These are phyloP conservation scores for Beta vulgaris DNA, from an alignment of 148 eudicot species.

Conservation along the genomic window DNA sequence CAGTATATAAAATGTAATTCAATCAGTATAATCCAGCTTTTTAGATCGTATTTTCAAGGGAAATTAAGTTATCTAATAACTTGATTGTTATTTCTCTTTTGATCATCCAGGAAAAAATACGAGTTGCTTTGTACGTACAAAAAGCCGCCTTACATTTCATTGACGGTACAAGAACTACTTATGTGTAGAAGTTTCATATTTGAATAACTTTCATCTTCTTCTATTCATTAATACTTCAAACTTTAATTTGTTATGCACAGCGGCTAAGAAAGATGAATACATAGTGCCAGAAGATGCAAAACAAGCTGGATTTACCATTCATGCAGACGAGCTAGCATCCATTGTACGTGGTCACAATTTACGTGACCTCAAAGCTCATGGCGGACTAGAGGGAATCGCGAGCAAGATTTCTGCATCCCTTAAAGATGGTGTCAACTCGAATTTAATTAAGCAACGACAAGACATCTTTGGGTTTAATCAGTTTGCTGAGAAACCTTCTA, in stretches of 20 bases:
- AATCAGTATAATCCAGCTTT: neutral
- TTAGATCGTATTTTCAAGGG: no score
- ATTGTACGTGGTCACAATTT: conserved; percentile 45
- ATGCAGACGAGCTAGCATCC: conserved; percentile 61
- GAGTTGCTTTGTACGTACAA: conserved; percentile 74
- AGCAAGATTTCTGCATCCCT: conserved; percentile 41
- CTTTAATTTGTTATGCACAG: conserved; percentile 36
- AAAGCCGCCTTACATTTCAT: conserved; percentile 79
- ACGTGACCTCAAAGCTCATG: conserved; percentile 40
- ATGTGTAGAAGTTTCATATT: neutral
- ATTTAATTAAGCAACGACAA: conserved; percentile 39
- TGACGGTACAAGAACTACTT: conserved; percentile 42
- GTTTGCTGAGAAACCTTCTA: conserved; percentile 56
- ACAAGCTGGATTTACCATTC: conserved; percentile 54
- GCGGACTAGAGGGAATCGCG: conserved; percentile 56
- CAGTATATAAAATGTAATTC: no score
- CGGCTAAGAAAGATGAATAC: conserved; percentile 34
- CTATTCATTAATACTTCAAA: no score
- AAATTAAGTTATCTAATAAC: no score
- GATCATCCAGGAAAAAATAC: conserved; percentile 62
- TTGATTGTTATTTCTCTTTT: neutral
- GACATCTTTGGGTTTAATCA: conserved; percentile 52
- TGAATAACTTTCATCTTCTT: neutral
- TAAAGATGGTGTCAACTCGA: conserved; percentile 37
- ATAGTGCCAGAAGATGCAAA: conserved; percentile 45